Evolutionary conservation across 2,329 filamentous ascomycete species (phyloP), one percentile per base, ranked within the genome.

Genomic region (Venturia pyrina): DNA sequence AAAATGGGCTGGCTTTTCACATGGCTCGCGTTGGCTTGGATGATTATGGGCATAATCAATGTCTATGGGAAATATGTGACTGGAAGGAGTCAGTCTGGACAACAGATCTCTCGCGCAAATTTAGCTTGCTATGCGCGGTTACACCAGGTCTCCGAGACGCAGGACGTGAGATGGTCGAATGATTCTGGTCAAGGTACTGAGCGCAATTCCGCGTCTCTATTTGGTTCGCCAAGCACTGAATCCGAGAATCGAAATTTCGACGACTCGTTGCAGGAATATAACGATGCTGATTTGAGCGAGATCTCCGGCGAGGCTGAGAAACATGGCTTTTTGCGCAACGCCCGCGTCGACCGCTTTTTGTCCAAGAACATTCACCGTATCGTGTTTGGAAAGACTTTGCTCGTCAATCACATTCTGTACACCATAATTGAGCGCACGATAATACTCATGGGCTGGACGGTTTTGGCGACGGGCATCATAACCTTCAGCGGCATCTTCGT

Each of bases 1-100:
- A 92, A 90, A 75, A 83, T 93, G 56, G 92, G 92, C 65, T 98
- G 93, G 93, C 81, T 90, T 53, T 82, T 89, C 40, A 93, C 89
- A 3, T 89, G 85, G 81, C 80, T 93, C 4, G 81, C 89, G 13
- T 82, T 81, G 64, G 86, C 83, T 0, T 93, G 96, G 78, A 82
- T 89, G 19, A 71, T 89, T 48, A 79, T 96, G 73, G 85, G 86
- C 62, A 74, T 91, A 65, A 77, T 91, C 60, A 86, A 87, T 64
- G 78, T 82, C 53, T 84, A 89, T 68, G 81, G 82, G 19, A 76
- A 81, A 66, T 77, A 75, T 53, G 70, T 69, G 62, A 69, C 2
- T 34, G 65, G 34, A 68, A 72, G 28, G 68, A 32, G 44, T 1
- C 43, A 70, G 34, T 69, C 66, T 10, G 67, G 69, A 2, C 68